A percentile compares a stretch with the other conserved stretches of the same genome.
phyloP scores from a whole-genome alignment of 495 filamentous ascomycete species.

The Lasiosphaeria ovina region DNA sequence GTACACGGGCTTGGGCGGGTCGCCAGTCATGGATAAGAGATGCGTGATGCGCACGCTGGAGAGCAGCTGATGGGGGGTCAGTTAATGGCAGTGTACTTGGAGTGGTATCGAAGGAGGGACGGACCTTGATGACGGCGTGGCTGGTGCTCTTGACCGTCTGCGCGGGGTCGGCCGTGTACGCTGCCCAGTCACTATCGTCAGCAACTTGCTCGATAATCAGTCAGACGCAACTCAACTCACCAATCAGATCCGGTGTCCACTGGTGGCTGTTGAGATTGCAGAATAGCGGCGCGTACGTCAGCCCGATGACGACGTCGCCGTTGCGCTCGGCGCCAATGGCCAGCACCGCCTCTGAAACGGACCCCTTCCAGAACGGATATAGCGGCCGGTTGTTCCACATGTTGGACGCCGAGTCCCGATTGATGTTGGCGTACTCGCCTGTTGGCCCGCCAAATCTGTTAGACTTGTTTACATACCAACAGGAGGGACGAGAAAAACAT shows the following conservation, averaged over 20 bases:
- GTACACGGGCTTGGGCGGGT: conserved; percentile 53
- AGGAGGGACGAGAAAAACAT: background rate
- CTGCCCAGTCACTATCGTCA: conserved; percentile 40
- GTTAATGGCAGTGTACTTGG: background rate
- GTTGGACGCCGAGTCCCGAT: conserved; percentile 47
- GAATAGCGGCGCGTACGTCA: conserved; percentile 24
- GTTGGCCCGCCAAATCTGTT: background rate
- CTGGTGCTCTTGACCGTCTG: conserved; percentile 46
- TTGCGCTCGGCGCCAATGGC: conserved; percentile 68
- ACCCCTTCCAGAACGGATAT: conserved; percentile 54
- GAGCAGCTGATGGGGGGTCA: conserved; percentile 35
- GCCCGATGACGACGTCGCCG: conserved; percentile 49
- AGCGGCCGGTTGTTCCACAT: conserved; percentile 28
- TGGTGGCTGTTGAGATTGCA: conserved; percentile 44
- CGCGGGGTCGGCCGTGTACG: conserved; percentile 52
- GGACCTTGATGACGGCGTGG: conserved; percentile 43
- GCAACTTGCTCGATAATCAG: background rate
- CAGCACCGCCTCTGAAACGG: conserved; percentile 64
- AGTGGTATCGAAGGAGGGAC: conserved; percentile 30
- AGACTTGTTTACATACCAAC: background rate
- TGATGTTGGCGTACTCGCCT: conserved; percentile 56
- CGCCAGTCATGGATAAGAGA: conserved; percentile 46
- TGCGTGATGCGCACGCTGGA: conserved; percentile 51
- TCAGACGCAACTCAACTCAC: background rate
- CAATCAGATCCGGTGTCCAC: conserved; percentile 26